A percentile compares a stretch with the other conserved stretches of the same genome.
phyloP scores from a whole-genome alignment of 2,329 filamentous ascomycete species.

The Xylaria sp. region DNA sequence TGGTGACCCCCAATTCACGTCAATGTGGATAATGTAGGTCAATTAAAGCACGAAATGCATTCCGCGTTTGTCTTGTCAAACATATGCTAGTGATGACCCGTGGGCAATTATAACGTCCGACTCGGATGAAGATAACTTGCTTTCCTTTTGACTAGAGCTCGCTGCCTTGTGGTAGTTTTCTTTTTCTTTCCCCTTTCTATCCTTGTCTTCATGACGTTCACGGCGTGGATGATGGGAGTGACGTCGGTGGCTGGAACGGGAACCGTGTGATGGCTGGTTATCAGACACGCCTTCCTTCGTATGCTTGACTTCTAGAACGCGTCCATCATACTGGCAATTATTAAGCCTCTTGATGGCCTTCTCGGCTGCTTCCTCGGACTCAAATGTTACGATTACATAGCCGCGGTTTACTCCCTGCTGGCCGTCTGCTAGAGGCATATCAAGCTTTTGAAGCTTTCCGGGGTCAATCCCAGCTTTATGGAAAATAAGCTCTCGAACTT shows the following conservation, averaged over 20 bases:
- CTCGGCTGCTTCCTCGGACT: conserved; percentile 43
- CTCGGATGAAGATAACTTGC: conserved; percentile 39
- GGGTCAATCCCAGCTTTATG: conserved; percentile 42
- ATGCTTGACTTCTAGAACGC: conserved; percentile 40
- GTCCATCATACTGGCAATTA: conserved; percentile 43
- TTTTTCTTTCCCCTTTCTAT: conserved; percentile 41
- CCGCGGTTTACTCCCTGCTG: conserved; percentile 41
- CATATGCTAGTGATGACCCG: conserved; percentile 39
- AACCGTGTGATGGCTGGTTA: conserved; percentile 33
- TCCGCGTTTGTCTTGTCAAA: conserved; percentile 10
- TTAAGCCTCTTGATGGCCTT: conserved; percentile 44
- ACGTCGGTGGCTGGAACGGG: conserved; percentile 28
- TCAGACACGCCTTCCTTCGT: conserved; percentile 47
- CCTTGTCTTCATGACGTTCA: conserved; percentile 34
- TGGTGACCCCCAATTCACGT: not conserved
- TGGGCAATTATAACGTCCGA: conserved; percentile 44
- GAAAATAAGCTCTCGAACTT: conserved; percentile 45
- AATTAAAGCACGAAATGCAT: conserved; percentile 7
- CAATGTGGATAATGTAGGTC: not conserved
- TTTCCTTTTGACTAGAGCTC: conserved; percentile 38
- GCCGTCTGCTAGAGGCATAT: conserved; percentile 41
- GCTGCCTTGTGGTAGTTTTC: conserved; percentile 34
- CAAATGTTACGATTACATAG: conserved; percentile 44
- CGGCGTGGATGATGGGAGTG: conserved; percentile 30
- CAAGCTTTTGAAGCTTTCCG: conserved; percentile 43